Percentiles rank a stretch among this genome's conserved stretches.
These are phyloP conservation scores for Curvularia sp. DNA, from an alignment of 2,329 filamentous ascomycete genomes.

Conservation along the genomic window DNA sequence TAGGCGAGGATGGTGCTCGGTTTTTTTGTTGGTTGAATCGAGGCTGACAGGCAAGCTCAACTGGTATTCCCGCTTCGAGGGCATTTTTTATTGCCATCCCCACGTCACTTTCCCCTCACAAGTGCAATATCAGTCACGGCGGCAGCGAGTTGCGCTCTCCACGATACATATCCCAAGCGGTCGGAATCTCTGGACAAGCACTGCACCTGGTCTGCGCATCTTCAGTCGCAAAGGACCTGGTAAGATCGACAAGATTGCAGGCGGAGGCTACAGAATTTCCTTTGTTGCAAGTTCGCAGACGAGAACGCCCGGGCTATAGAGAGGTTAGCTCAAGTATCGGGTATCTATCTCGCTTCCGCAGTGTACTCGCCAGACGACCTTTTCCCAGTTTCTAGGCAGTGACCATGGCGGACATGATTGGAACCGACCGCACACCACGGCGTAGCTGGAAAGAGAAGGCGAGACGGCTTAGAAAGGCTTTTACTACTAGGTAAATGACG, in stretches of 20 bases:
- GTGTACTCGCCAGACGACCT: neutral
- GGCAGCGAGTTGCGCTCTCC: constrained; percentile 16
- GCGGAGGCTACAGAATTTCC: no score
- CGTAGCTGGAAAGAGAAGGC: constrained; percentile 53
- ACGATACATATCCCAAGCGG: constrained; percentile 14
- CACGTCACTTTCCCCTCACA: constrained; percentile 16
- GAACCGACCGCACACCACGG: constrained; percentile 52
- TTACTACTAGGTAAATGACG: constrained; percentile 57
- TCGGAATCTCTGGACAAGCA: constrained; percentile 2
- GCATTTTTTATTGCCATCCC: constrained; percentile 14
- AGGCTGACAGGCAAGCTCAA: constrained; percentile 14
- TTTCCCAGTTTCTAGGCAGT: no score
- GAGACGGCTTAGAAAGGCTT: constrained; percentile 53
- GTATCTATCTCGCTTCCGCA: neutral
- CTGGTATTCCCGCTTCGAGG: constrained; percentile 7
- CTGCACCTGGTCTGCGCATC: constrained; percentile 21
- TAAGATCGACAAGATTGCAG: no score
- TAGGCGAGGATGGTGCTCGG: constrained; percentile 13
- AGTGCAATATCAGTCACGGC: constrained; percentile 17
- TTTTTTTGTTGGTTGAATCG: constrained; percentile 9
- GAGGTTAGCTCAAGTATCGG: no score
- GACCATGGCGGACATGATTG: constrained; percentile 53
- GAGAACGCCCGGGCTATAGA: no score
- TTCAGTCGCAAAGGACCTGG: constrained; percentile 32
- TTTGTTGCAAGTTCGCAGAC: no score